Conservation (phyloP, 805 yeast species). For the Peterozyma toletana region DNA sequence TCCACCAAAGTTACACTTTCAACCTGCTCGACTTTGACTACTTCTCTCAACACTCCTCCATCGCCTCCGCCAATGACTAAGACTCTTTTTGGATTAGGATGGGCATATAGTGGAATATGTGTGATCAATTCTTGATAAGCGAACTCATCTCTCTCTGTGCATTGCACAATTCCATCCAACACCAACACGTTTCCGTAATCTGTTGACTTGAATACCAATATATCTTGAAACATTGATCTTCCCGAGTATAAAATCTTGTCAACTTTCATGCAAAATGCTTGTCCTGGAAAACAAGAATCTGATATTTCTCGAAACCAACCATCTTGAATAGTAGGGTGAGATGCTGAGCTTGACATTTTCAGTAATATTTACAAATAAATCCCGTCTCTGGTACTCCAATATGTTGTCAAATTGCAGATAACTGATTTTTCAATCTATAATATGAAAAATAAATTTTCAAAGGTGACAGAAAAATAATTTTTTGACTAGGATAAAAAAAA, state of each 20-base stretch:
- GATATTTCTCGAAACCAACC: constrained; percentile 82
- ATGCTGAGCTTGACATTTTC: too few species aligned
- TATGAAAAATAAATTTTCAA: too few species aligned
- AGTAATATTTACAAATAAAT: too few species aligned
- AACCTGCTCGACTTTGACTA: constrained; percentile 63
- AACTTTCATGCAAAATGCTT: constrained; percentile 65
- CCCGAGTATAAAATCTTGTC: constrained; percentile 59
- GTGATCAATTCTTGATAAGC: constrained; percentile 91
- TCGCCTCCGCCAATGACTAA: constrained; percentile 95
- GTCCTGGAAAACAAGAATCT: constrained; percentile 79
- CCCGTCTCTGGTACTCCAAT: too few species aligned
- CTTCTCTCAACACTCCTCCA: constrained; percentile 89
- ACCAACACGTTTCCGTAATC: constrained; percentile 84
- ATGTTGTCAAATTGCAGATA: too few species aligned
- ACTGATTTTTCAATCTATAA: too few species aligned
- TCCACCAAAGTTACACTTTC: constrained; percentile 76
- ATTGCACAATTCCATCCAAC: constrained; percentile 84
- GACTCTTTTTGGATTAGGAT: constrained; percentile 65
- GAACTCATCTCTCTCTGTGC: constrained; percentile 88
- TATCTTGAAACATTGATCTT: constrained; percentile 72
- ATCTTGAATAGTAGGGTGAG: constrained; percentile 31
- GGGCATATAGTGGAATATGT: constrained; percentile 75
- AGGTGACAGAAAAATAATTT: too few species aligned
- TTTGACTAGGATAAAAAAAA: too few species aligned
- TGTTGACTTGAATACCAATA: constrained; percentile 67